These are phyloP conservation scores for Citrus australasica DNA, from an alignment of 345 rosid species.

Conservation along the genomic window DNA sequence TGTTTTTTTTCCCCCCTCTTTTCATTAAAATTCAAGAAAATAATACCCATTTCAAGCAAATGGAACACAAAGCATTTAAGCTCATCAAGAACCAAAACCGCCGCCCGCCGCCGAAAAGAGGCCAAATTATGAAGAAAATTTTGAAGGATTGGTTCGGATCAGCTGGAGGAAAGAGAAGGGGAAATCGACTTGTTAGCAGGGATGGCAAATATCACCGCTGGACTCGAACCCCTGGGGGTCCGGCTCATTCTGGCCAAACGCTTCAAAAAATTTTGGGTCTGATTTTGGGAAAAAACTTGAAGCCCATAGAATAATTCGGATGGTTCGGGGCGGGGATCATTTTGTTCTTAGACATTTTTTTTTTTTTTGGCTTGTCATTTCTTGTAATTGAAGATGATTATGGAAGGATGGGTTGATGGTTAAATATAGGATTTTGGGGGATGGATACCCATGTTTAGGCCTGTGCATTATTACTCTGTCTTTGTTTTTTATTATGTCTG, in stretches of 20 bases:
- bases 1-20: too few species aligned
- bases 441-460: not conserved
- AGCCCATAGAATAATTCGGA: too few species aligned
- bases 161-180: too few species aligned
- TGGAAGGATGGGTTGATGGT: not conserved
- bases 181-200: too few species aligned
- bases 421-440: not conserved
- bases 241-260: too few species aligned
- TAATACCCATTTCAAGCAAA: not conserved
- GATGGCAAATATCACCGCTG: too few species aligned
- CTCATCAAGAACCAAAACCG: not conserved
- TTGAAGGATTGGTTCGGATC: conserved; percentile 1
- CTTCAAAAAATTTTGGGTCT: too few species aligned
- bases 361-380: not conserved
- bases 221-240: too few species aligned
- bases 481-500: not conserved
- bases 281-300: too few species aligned
- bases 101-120: conserved; percentile 15
- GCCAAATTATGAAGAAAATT: conserved; percentile 9
- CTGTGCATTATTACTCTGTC: not conserved
- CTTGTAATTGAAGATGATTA: not conserved
- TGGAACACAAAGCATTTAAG: not conserved
- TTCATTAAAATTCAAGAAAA: not conserved
- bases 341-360: not conserved
- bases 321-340: too few species aligned